Base-by-base conservation (phyloP, 2,329 filamentous ascomycete genomes). In the Xylogone sp. region DNA sequence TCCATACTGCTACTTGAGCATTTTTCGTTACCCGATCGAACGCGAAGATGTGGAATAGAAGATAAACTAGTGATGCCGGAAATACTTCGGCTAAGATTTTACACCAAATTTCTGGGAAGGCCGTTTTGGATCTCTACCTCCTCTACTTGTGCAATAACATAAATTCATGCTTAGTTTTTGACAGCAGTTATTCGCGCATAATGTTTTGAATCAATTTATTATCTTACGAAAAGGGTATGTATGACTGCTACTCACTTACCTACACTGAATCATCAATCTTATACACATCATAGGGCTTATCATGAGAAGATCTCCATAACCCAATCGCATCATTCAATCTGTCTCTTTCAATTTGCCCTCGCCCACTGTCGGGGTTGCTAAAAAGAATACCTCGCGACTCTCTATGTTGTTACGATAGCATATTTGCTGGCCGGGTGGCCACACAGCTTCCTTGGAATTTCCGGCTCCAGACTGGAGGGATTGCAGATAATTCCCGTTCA, bases 331-430 rank as follows among this genome's bases (percentile, higher is more conserved):
- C 63, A 56, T 67, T 65, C 70, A 74, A 68, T 65, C 71, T 74
- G 71, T 73, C 69, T 73, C 64, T 68, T 64, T 59, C 65, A 65
- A 60, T 55, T 56, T 62, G 64, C 62, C 62, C 63, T 60, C 63
- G 66, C 64, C 68, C 71, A 66, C 69, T 66, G 52, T 67, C 65
- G 71, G 70, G 71, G 69, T 68, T 69, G 66, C 67, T 69, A 67
- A 64, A 65, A 64, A 68, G 67, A 67, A 71, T 71, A 70, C 68
- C 65, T 62, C 63, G 62, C 64, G 69, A 65, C 62, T 54, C 53
- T 55, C 50, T 50, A 74, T 74, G 71, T 68, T 65, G 53, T 53
- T 63, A 47, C 67, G 68, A 67, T 74, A 71, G 67, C 69, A 65
- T 56, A 22, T 45, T 43, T 53, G 68, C 46, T 58, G 71, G 70